phyloP scores from a whole-genome alignment of 192 early-diverging fungal species.

The Backusella parvicylindrica region DNA sequence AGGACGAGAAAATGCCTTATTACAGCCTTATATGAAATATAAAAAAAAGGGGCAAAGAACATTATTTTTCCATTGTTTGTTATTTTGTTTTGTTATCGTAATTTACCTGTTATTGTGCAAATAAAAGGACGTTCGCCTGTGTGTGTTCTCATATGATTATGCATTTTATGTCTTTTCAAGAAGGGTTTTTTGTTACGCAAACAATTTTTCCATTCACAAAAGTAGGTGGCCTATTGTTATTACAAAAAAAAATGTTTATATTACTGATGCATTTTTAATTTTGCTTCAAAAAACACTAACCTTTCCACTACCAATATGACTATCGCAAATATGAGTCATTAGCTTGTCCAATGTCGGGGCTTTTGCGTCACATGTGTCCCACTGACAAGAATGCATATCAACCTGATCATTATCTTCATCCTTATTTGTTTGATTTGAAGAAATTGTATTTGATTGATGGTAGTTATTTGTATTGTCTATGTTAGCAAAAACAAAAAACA shows the following conservation, averaged over 20 bases:
- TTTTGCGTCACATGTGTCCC: slow-evolving; percentile 7
- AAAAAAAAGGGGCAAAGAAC: background rate
- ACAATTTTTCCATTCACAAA: slow-evolving; percentile 46
- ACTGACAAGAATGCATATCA: slow-evolving; percentile 18
- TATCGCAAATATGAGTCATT: slow-evolving; percentile 47
- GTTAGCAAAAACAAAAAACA: background rate
- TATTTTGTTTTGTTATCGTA: background rate
- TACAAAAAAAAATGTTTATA: background rate
- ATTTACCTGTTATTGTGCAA: slow-evolving; percentile 44
- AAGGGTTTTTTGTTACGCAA: slow-evolving; percentile 55
- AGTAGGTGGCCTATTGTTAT: slow-evolving; percentile 36
- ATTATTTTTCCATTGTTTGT: background rate
- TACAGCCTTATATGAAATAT: slow-evolving; percentile 45
- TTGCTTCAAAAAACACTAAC: too few relatives aligned
- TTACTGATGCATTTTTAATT: too few relatives aligned
- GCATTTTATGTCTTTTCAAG: slow-evolving; percentile 63
- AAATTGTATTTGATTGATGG: background rate
- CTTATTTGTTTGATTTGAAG: background rate
- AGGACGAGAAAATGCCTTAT: slow-evolving; percentile 65
- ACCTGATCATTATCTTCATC: background rate
- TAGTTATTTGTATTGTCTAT: background rate
- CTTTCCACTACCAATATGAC: slow-evolving; percentile 53
- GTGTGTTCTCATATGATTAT: slow-evolving; percentile 68
- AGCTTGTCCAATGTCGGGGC: slow-evolving; percentile 16
- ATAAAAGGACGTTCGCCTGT: slow-evolving; percentile 72